A percentile compares a stretch with the other conserved stretches of the same genome.
These are phyloP conservation scores for Erythrophleum ivorense DNA, from an alignment of 331 rosid genomes.

Conservation along the genomic window DNA sequence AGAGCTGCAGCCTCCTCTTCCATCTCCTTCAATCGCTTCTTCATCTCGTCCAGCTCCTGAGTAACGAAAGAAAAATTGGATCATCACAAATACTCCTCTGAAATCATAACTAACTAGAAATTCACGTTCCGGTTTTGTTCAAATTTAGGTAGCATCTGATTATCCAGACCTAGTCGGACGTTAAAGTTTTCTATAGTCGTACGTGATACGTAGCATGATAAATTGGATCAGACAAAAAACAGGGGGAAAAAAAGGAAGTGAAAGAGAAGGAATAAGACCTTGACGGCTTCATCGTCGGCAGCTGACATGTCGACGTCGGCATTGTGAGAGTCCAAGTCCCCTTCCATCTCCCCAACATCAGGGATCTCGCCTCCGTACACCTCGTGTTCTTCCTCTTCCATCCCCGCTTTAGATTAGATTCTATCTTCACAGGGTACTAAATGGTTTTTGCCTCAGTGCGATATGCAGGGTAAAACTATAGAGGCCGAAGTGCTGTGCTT, in stretches of 20 bases:
- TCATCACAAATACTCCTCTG: neutral
- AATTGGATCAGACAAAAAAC: neutral
- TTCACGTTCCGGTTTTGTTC: neutral
- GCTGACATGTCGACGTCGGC: constrained; percentile 69
- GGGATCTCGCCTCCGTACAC: constrained; percentile 81
- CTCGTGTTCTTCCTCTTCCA: constrained; percentile 83
- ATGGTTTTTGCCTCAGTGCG: too few relatives aligned
- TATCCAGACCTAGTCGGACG: neutral
- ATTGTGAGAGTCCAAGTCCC: constrained; percentile 51
- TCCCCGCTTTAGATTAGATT: constrained; percentile 9
- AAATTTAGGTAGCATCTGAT: neutral
- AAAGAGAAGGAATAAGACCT: constrained; percentile 44
- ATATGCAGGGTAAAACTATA: too few relatives aligned
- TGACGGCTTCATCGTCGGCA: constrained; percentile 66
- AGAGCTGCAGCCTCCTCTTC: constrained; percentile 85
- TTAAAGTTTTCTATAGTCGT: neutral
- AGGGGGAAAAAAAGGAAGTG: neutral
- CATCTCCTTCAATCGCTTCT: constrained; percentile 77
- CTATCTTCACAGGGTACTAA: neutral
- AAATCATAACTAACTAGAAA: neutral
- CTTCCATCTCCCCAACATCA: constrained; percentile 65
- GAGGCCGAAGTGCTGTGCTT: too few relatives aligned
- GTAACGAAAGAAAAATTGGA: neutral
- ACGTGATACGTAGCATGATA: neutral
- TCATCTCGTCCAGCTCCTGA: constrained; percentile 79